These are phyloP conservation scores for Rhynchospora tenuis DNA, from an alignment of 176 grass and related monocot species.

Conservation along the genomic window DNA sequence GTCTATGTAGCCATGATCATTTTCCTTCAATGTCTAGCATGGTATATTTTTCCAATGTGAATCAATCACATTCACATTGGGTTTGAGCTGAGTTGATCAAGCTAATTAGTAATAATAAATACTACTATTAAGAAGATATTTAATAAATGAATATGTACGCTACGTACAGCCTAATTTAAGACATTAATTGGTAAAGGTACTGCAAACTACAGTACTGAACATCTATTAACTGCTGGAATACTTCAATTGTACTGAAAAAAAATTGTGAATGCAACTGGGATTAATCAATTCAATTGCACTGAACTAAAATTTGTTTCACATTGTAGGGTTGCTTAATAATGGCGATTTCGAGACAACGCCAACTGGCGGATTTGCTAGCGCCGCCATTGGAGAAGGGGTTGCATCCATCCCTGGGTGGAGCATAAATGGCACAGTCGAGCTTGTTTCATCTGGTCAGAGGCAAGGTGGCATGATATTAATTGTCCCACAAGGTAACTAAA, in stretches of 20 bases:
- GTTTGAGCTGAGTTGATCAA: neutral
- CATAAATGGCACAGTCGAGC: constrained; percentile 92
- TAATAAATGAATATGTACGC: neutral
- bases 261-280: neutral
- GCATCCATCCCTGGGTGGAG: constrained; percentile 67
- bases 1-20: neutral
- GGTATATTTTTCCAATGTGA: neutral
- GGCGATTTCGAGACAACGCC: constrained; percentile 82
- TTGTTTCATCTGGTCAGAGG: constrained; percentile 74
- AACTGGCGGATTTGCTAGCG: constrained; percentile 56
- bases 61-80: neutral
- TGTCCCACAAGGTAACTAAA: constrained; percentile 71
- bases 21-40: neutral
- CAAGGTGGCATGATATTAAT: constrained; percentile 99
- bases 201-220: neutral
- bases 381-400: constrained; percentile 51
- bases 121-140: neutral
- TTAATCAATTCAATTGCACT: neutral
- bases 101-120: neutral
- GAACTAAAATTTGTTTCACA: neutral
- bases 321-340: constrained; percentile 77
- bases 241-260: neutral
- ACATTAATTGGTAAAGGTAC: neutral
- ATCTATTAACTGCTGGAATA: neutral
- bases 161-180: neutral